Evolutionary conservation across 202 grass and related monocot genomes (phyloP), one percentile per base, ranked within the genome.

Genomic region (Carex arenaria): DNA sequence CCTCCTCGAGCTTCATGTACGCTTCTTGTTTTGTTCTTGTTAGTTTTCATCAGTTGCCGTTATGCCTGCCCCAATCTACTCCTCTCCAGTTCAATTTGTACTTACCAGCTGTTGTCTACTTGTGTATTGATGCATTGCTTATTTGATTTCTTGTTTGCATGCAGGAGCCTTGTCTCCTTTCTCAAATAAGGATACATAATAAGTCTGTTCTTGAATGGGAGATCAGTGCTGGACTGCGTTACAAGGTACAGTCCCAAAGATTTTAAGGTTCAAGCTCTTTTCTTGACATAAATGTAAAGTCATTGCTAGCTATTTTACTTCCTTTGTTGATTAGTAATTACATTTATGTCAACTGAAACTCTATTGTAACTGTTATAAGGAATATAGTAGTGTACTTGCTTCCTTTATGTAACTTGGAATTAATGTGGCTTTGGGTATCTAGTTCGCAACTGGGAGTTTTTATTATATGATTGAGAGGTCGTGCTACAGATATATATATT

Each of bases 141-240:
- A 26, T 51, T 59, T 72, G 70, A 84, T 76, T 81, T 47, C 13
- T 54, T 74, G 66, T 86, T 82, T 87, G 31, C 9, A 22, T 88
- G 47, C 86, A 96, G 90, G 92, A 98, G 82, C 62, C 92, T 51
- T 98, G 95, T 89, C 86, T 98, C 62, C 86, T 98, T 63, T 98
- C 92, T n/a, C 95, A 98, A 20, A 80, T 95, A 74, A 87, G 92
- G 86, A 95, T 98, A 83, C 93, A 98, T 86, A 95, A 98, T 86
- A 98, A 98, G 82, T 95, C 95, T 72, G 92, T 98, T 79, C 87
- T 93, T 30, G 90, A 98, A 75, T 98, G 95, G 95, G 95, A 98
- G 84, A 88, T 98, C 85, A 93, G 90, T 22, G 92, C 87, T 15
- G 92, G 92, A 5, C 81, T 98, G 80, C 90, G 90, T 2, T 98